Evolutionary conservation across 2,329 filamentous ascomycete species (phyloP).

Genomic region (Diaporthe caulivora): DNA sequence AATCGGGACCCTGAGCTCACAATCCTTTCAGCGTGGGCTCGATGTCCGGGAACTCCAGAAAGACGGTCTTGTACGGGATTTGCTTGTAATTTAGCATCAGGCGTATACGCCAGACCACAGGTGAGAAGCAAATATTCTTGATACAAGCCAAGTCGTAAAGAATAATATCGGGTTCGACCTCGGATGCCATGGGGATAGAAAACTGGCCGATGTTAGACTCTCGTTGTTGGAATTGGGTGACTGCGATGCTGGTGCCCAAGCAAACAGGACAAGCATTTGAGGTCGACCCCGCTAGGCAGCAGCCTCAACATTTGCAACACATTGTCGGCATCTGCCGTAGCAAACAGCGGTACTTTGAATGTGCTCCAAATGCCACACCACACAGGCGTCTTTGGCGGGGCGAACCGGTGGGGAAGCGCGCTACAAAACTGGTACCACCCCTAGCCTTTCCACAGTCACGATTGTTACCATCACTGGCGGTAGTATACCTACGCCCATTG

Average conservation of each 20-base stretch:
- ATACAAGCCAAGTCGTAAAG: conserved; percentile 33
- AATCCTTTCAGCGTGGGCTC: conserved; percentile 6
- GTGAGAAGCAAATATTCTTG: conserved; percentile 26
- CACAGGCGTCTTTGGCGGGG: no score
- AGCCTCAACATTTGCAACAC: not conserved
- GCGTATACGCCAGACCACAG: conserved; percentile 1
- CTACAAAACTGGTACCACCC: no score
- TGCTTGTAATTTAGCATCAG: conserved; percentile 19
- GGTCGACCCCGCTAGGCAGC: not conserved
- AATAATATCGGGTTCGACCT: conserved; percentile 26
- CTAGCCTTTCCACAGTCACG: no score
- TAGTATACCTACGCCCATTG: no score
- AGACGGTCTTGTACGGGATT: not conserved
- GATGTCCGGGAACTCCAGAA: conserved; percentile 12
- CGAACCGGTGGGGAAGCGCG: no score
- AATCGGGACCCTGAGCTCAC: not conserved
- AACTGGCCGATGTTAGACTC: not conserved
- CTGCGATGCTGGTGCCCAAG: not conserved
- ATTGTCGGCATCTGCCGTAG: not conserved
- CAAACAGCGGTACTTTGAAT: not conserved
- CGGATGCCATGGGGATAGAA: not conserved
- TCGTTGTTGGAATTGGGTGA: not conserved
- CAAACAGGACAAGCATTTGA: not conserved
- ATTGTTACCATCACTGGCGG: no score
- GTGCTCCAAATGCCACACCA: not conserved